A percentile compares a stretch with the other conserved stretches of the same genome.
phyloP scores from a whole-genome alignment of 192 early-diverging fungal genomes.

The Gaertneriomyces sp. region DNA sequence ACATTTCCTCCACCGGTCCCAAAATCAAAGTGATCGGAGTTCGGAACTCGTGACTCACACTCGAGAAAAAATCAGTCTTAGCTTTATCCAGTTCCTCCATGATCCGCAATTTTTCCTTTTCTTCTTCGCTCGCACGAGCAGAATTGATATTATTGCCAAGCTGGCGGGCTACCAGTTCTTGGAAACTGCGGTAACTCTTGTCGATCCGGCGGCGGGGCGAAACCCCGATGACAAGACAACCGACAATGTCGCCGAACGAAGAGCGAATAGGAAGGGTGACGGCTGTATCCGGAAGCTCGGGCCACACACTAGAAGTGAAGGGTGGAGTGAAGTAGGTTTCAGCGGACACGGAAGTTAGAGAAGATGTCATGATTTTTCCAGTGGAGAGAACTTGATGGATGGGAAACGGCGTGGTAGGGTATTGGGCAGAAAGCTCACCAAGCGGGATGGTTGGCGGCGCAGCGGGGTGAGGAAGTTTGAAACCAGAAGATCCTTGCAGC shows the following conservation, averaged over 20 bases:
- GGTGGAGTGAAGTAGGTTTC: too few species aligned
- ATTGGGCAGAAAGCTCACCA: neutral
- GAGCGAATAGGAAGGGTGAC: slow-evolving; percentile 6
- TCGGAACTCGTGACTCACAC: slow-evolving; percentile 29
- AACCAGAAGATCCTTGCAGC: neutral
- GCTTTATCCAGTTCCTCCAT: slow-evolving; percentile 16
- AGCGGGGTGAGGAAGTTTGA: neutral
- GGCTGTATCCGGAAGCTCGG: slow-evolving; percentile 2
- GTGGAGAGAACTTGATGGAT: neutral
- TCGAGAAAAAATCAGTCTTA: slow-evolving; percentile 15
- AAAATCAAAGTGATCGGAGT: slow-evolving; percentile 57
- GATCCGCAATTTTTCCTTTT: neutral
- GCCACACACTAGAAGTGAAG: slow-evolving; percentile 8
- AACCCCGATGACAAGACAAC: slow-evolving; percentile 9
- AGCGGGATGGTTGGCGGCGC: slow-evolving; percentile 8
- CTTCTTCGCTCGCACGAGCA: slow-evolving; percentile 6
- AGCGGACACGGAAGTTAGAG: neutral
- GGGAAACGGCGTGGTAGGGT: neutral
- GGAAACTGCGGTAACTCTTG: slow-evolving; percentile 4
- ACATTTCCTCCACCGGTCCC: slow-evolving; percentile 35
- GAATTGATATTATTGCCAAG: slow-evolving; percentile 2
- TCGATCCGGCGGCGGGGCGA: slow-evolving; percentile 10
- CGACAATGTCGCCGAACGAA: neutral
- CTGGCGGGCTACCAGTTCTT: slow-evolving; percentile 13
- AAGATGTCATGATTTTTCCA: slow-evolving; percentile 2